Evolutionary conservation across 345 rosid species (phyloP), one percentile per base, ranked within the genome.

Genomic region (Raphanus raphanistrum): DNA sequence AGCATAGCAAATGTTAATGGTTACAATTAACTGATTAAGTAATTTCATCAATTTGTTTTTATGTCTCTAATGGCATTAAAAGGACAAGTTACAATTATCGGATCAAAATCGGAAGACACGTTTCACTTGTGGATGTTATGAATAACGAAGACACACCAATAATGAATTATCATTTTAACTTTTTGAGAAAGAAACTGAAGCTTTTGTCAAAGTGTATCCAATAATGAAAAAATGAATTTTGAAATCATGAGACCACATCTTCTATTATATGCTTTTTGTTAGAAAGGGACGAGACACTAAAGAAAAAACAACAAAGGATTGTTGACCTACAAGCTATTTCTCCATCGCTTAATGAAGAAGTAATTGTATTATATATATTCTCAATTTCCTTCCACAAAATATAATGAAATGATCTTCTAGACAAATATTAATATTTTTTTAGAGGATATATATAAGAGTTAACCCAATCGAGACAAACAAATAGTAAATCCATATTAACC

Each of bases 331-430:
- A 54, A 58, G 31, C 81, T 48, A 62, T 50, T 79, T 35, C 65
- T 52, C 82, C 75, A 73, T 79, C 74, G 67, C 82, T 79, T 79
- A 79, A 73, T 38, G 74, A 73, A 62, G 74, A 79, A 79, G 82
- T 61, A 79, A 79, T 65, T 48, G 70, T 43, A 5, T 27, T 57
- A 41, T 48, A 2, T 33, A n/a, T 35, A 62, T 45, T 43, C 68
- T 52, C 66, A 15, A 26, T 65, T 66, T 66, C 43, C 66, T 5
- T 12, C 13, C 74, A 71, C 27, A 52, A 27, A 36, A 32, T 48
- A 48, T 48, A 50, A 2, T 63, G 27, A 63, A 73, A 12, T 73
- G 36, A 33, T 13, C 27, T 32, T 52, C 3, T 62, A 62, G 21
- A 71, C 52, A 25, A 26, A 26, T 59, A 7, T 31, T 3, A 21